Evolutionary conservation across 805 yeast genomes (phyloP).

Genomic region (Candida mattraensis): DNA sequence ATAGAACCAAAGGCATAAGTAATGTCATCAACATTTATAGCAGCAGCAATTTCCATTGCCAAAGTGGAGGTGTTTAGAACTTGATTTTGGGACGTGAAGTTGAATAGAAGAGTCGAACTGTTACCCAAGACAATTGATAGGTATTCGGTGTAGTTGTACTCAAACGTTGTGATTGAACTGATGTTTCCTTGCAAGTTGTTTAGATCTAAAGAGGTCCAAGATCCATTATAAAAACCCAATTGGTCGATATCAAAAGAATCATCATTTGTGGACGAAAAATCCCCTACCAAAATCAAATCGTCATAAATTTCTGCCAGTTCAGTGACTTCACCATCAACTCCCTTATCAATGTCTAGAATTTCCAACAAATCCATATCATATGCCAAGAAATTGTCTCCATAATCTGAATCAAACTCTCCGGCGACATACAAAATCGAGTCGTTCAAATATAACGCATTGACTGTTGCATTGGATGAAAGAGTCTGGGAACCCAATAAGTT

Average conservation of each 20-base stretch:
- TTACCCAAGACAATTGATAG: slow-evolving; percentile 38
- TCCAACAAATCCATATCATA: slow-evolving; percentile 16
- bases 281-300: slow-evolving; percentile 47
- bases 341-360: slow-evolving; percentile 22
- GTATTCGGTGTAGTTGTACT: slow-evolving; percentile 40
- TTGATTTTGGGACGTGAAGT: no score
- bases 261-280: slow-evolving; percentile 29
- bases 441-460: slow-evolving; percentile 35
- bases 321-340: slow-evolving; percentile 41
- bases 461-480: slow-evolving; percentile 40
- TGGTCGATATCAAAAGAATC: slow-evolving; percentile 20
- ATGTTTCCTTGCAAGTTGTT: slow-evolving; percentile 23
- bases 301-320: slow-evolving; percentile 31
- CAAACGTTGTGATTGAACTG: slow-evolving; percentile 22
- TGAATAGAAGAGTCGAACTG: slow-evolving; percentile 6
- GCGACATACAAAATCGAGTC: slow-evolving; percentile 43
- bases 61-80: slow-evolving; percentile 43
- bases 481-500: slow-evolving; percentile 37
- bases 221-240: slow-evolving; percentile 33
- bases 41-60: slow-evolving; percentile 35
- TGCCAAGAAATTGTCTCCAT: slow-evolving; percentile 40
- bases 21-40: slow-evolving; percentile 16
- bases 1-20: slow-evolving; percentile 25
- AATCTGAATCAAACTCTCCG: slow-evolving; percentile 45
- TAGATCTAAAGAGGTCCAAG: slow-evolving; percentile 40